A percentile compares a stretch with the other conserved stretches of the same genome.
These are phyloP conservation scores for Sporothrix sp. DNA, from an alignment of 2,329 filamentous ascomycete genomes.

Conservation along the genomic window DNA sequence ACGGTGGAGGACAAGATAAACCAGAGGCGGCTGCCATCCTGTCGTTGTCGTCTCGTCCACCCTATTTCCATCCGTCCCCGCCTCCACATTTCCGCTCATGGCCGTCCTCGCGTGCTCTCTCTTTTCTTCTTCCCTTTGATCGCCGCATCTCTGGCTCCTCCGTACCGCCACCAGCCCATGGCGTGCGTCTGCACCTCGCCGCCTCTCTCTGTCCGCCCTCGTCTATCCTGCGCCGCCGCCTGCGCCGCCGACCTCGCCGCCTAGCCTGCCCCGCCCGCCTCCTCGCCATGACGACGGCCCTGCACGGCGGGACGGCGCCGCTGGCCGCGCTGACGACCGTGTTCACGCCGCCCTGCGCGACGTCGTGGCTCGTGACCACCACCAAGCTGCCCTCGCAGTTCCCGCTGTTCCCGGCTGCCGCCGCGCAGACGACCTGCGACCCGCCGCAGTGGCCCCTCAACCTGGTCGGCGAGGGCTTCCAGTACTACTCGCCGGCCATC, in stretches of 20 bases:
- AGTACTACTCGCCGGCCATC: slow-evolving; percentile 32
- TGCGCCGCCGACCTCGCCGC: no score
- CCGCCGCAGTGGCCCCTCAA: slow-evolving; percentile 29
- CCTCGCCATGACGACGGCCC: slow-evolving; percentile 15
- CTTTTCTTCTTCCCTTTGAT: not conserved
- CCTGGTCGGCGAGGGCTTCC: slow-evolving; percentile 27
- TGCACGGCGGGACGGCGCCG: slow-evolving; percentile 22
- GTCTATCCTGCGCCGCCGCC: no score
- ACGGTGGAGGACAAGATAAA: no score
- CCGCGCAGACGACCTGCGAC: slow-evolving; percentile 21
- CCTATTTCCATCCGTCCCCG: no score
- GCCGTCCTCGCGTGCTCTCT: no score
- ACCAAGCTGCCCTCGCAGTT: slow-evolving; percentile 30
- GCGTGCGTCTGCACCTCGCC: not conserved
- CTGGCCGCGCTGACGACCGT: slow-evolving; percentile 32
- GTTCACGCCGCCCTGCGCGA: slow-evolving; percentile 31
- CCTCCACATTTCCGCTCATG: no score
- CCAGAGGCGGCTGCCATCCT: no score
- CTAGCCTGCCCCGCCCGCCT: no score
- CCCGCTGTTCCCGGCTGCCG: slow-evolving; percentile 25
- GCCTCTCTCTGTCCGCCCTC: not conserved
- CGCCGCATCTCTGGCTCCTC: no score
- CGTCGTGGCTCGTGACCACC: slow-evolving; percentile 32
- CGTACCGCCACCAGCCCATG: not conserved
- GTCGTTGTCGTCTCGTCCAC: no score